Evolutionary conservation across 2,329 filamentous ascomycete genomes (phyloP).

Genomic region (Colletotrichum gloeosporioides): DNA sequence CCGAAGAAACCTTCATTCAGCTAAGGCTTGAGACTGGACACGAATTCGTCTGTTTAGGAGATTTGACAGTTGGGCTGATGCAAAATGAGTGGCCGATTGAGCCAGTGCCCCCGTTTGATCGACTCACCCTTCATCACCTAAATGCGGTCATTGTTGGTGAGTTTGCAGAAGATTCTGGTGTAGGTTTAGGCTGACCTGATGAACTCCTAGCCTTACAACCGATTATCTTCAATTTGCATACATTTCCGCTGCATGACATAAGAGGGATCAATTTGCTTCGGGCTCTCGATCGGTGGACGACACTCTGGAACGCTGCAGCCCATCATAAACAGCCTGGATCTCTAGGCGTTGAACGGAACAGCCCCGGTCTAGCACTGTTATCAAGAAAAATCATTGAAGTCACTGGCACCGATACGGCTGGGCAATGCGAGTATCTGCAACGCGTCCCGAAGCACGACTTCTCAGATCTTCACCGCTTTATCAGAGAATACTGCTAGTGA

Average conservation of each 20-base stretch:
- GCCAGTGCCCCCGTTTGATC: background rate
- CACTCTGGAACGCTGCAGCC: background rate
- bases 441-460: background rate
- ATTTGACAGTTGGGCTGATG: background rate
- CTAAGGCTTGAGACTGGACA: background rate
- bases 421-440: background rate
- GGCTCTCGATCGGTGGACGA: background rate
- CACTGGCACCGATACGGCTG: accelerated
- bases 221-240: background rate
- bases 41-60: background rate
- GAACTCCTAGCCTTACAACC: background rate
- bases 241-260: background rate
- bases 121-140: background rate
- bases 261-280: background rate
- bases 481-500: background rate
- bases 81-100: background rate
- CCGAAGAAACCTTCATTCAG: background rate
- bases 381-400: background rate
- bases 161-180: accelerated
- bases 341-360: background rate
- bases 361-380: background rate
- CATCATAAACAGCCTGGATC: background rate
- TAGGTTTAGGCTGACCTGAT: accelerated
- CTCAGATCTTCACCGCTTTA: background rate
- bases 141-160: background rate